Percentiles rank a stretch among this genome's conserved stretches.
phyloP scores from a whole-genome alignment of 129 eudicot species.

The Daucus carota region DH1_v3.0 NC_030388.2:29193501-29194000 shows the following conservation, averaged over 20 bases:
- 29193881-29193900: not conserved
- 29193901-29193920: not conserved
- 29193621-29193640: conserved; percentile 97
- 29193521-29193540: conserved; percentile 84
- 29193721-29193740: conserved; percentile 78
- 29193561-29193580: conserved; percentile 94
- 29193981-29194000: not conserved
- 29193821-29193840: not conserved
- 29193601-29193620: conserved; percentile 96
- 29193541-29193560: conserved; percentile 97
- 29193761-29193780: not conserved
- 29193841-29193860: not conserved
- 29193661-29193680: conserved; percentile 74
- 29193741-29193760: not conserved
- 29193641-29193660: conserved; percentile 64
- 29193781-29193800: not conserved
- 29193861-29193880: too few relatives aligned
- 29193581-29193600: conserved; percentile 77
- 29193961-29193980: not conserved
- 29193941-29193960: not conserved
- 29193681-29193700: conserved; percentile 91
- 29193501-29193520: conserved; percentile 78
- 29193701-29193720: conserved; percentile 92
- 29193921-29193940: too few relatives aligned
- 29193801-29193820: too few relatives aligned